Conservation (phyloP, 192 early-diverging fungal genomes). For the Umbelopsis sp. region DNA sequence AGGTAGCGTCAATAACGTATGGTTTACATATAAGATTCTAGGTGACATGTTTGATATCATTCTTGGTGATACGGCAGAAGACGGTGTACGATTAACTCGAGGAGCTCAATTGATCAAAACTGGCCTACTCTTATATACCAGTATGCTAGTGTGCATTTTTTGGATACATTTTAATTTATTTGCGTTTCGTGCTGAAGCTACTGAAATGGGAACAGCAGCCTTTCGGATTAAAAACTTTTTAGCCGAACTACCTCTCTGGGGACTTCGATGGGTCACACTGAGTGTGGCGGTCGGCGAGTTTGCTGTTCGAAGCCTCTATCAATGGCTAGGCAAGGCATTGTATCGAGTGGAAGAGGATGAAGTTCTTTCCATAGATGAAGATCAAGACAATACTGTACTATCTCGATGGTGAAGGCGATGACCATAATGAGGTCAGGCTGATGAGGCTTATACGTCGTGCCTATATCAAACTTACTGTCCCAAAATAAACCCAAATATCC, state of each 20-base stretch:
- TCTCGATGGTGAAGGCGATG: neutral
- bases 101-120: slow-evolving; percentile 37
- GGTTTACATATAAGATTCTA: slow-evolving; percentile 51
- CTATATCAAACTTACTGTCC: too few species aligned
- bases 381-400: neutral
- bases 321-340: slow-evolving; percentile 18
- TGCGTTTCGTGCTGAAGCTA: slow-evolving; percentile 36
- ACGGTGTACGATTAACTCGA: neutral
- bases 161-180: slow-evolving; percentile 63
- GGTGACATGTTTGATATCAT: slow-evolving; percentile 59
- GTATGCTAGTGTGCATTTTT: slow-evolving; percentile 46
- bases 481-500: too few species aligned
- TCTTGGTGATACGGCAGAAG: neutral
- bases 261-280: slow-evolving; percentile 56
- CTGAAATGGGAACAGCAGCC: slow-evolving; percentile 8
- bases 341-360: slow-evolving; percentile 34
- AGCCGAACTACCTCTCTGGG: slow-evolving; percentile 56
- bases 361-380: slow-evolving; percentile 28
- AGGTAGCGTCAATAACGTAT: slow-evolving; percentile 53
- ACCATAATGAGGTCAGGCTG: too few species aligned
- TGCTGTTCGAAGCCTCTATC: slow-evolving; percentile 27
- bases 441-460: too few species aligned
- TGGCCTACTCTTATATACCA: slow-evolving; percentile 41
- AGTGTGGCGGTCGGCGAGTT: slow-evolving; percentile 57
- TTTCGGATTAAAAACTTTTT: slow-evolving; percentile 48